Base-by-base conservation (phyloP, 2,329 filamentous ascomycete genomes). In the Fusarium lateritium region DNA sequence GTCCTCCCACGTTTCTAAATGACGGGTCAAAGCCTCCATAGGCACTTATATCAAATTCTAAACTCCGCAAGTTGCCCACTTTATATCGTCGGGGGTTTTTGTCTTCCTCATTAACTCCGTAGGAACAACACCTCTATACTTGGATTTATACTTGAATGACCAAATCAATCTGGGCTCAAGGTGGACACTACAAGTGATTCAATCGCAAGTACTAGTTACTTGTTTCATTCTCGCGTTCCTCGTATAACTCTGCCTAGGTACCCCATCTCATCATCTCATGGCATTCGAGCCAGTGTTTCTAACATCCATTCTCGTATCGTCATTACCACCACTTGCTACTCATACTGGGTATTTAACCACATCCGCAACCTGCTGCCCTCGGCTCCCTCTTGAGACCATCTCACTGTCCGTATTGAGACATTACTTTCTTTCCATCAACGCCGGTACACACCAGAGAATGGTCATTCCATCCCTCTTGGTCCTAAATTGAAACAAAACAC, bases 211-310 rank as follows among this genome's bases (percentile, higher is more conserved):
- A 36, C 34, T 39, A 17, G 10, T 44, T 43, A 24, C 44, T 69
- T 38, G 43, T 59, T 46, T 71, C 70, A 71, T 73, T 73, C 70
- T 73, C 63, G 36, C 66, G 47, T 71, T 62, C 50, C 62, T 66
- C 57, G 62, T 62, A 52, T 64, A 69, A 61, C 44, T 49, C 54
- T 45, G 42, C 57, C 55, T 19, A 19, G 19, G 19, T 19, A 24
- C 40, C 39, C 43, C 44, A 34, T 40, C 45, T 43, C 40, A 34
- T 39, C 22, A 24, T 34, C 33, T 34, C 42, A 34, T 58, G 54
- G 44, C 47, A 59, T 56, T 34, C 24, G 38, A 59, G 56, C 68
- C 60, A 44, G 36, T 43, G 26, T 61, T 51, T 65, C 61, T 71
- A 69, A 38, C 50, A 45, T 44, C 53, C 33, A 43, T 49, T 61